A percentile compares a stretch with the other conserved stretches of the same genome.
Evolutionary conservation across 2,329 filamentous ascomycete genomes (phyloP).

Genomic region (Monilinia vaccinii-corymbosi): DNA sequence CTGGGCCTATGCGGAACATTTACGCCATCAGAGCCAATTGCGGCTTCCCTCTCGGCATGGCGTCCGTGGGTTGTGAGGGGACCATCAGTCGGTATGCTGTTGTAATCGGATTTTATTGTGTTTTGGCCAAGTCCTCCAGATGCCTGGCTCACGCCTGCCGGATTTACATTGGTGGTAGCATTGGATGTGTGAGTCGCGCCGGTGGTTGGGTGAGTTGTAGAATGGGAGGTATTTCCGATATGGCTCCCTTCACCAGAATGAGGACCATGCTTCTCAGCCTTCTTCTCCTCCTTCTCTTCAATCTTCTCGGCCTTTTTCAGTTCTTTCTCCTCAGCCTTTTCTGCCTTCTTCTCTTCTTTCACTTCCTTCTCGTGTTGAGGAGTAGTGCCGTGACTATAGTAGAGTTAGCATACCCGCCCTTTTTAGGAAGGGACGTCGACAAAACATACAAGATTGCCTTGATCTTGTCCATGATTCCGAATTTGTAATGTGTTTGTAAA

Average conservation of each 20-base stretch:
- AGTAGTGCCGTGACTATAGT: slow-evolving; percentile 3
- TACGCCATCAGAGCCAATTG: slow-evolving; percentile 9
- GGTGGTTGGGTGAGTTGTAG: slow-evolving; percentile 12
- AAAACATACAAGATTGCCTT: slow-evolving; percentile 28
- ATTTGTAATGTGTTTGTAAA: neutral
- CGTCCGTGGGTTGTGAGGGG: slow-evolving; percentile 3
- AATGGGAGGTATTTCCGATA: slow-evolving; percentile 4
- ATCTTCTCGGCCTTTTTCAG: neutral
- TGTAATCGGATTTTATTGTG: neutral
- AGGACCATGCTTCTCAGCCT: neutral
- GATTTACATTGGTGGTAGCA: neutral
- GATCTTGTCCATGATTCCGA: slow-evolving; percentile 27
- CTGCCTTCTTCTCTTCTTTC: neutral
- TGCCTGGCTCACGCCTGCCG: neutral
- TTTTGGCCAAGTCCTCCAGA: slow-evolving; percentile 1
- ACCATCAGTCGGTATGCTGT: neutral
- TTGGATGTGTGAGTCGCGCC: slow-evolving; percentile 13
- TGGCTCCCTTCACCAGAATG: slow-evolving; percentile 13
- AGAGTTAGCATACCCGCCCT: neutral
- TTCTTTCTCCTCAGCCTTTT: neutral
- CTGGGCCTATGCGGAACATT: neutral
- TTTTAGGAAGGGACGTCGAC: neutral
- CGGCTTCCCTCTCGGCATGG: slow-evolving; percentile 8
- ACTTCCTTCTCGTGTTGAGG: neutral
- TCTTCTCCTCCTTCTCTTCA: neutral